phyloP scores from a whole-genome alignment of 345 rosid genomes.

The Mercurialis annua region DNA sequence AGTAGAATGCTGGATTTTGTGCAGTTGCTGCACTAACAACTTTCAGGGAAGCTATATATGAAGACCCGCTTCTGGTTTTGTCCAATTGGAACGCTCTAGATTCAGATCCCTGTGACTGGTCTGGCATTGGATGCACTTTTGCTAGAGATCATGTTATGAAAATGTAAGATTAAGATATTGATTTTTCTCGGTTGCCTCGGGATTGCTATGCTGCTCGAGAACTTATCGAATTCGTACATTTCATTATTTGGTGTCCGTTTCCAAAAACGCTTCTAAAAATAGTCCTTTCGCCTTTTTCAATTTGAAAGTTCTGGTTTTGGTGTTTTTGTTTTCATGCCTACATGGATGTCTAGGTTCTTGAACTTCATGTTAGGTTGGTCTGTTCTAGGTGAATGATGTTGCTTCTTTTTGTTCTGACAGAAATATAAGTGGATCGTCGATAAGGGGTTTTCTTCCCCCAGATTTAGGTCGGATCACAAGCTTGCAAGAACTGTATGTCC shows the following conservation, averaged over 20 bases:
- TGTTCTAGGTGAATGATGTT: constrained; percentile 12
- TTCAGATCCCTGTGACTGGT: constrained; percentile 89
- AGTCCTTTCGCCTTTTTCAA: no score
- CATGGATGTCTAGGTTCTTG: not conserved
- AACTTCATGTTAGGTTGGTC: not conserved
- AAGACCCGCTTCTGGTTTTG: constrained; percentile 74
- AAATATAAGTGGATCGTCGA: constrained; percentile 63
- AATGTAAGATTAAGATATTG: constrained; percentile 50
- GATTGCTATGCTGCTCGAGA: no score
- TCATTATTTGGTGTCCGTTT: no score
- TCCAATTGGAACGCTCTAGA: constrained; percentile 79
- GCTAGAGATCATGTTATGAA: constrained; percentile 65
- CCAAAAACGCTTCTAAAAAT: no score
- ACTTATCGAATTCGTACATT: no score
- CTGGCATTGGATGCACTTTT: constrained; percentile 56
- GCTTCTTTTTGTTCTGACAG: constrained; percentile 39
- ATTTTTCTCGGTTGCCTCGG: constrained; percentile 1
- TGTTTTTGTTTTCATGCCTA: no score
- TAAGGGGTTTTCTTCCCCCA: constrained; percentile 82
- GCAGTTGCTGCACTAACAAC: constrained; percentile 65
- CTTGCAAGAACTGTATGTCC: constrained; percentile 73
- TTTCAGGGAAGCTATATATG: constrained; percentile 84
- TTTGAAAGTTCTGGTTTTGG: no score
- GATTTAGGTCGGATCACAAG: constrained; percentile 67
- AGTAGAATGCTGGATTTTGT: constrained; percentile 20